These are phyloP conservation scores for Lineolata rhizophorae DNA, from an alignment of 495 filamentous ascomycete species.

Conservation along the genomic window DNA sequence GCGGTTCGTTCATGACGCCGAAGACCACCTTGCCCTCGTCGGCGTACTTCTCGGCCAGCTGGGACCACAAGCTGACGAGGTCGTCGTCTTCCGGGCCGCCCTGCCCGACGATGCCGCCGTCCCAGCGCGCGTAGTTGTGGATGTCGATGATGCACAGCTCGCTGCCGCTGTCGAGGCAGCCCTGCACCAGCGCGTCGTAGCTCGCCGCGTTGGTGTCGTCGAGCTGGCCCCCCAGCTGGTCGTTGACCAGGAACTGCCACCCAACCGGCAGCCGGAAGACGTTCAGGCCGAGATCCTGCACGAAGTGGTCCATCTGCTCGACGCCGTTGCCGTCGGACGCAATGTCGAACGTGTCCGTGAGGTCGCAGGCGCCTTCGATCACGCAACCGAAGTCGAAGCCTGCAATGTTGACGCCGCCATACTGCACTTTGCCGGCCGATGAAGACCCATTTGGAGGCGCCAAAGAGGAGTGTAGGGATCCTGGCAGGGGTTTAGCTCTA, in stretches of 20 bases:
- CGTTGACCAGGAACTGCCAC: constrained; percentile 33
- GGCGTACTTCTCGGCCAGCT: constrained; percentile 33
- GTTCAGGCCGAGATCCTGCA: constrained; percentile 27
- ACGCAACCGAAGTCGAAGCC: constrained; percentile 30
- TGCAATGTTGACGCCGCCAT: constrained; percentile 22
- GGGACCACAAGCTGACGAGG: constrained; percentile 32
- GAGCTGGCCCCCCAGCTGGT: constrained; percentile 24
- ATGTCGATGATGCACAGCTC: constrained; percentile 33
- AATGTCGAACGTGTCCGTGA: constrained; percentile 13
- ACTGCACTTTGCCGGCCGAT: constrained; percentile 11
- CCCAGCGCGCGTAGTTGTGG: constrained; percentile 39
- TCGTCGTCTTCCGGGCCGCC: constrained; percentile 31
- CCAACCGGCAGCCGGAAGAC: constrained; percentile 33
- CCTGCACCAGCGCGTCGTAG: constrained; percentile 34
- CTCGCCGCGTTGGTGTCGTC: constrained; percentile 25
- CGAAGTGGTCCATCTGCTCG: constrained; percentile 40
- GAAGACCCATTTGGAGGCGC: too few species aligned
- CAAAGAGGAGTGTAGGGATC: too few species aligned
- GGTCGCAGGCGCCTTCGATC: constrained; percentile 22
- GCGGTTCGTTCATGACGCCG: constrained; percentile 43
- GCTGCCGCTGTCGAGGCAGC: constrained; percentile 30
- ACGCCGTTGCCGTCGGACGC: too few species aligned
- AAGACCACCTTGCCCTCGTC: constrained; percentile 27
- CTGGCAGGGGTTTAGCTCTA: too few species aligned
- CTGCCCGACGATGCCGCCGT: constrained; percentile 36